Evolutionary conservation across 805 yeast genomes (phyloP).

Genomic region (Pichia insulana): DNA sequence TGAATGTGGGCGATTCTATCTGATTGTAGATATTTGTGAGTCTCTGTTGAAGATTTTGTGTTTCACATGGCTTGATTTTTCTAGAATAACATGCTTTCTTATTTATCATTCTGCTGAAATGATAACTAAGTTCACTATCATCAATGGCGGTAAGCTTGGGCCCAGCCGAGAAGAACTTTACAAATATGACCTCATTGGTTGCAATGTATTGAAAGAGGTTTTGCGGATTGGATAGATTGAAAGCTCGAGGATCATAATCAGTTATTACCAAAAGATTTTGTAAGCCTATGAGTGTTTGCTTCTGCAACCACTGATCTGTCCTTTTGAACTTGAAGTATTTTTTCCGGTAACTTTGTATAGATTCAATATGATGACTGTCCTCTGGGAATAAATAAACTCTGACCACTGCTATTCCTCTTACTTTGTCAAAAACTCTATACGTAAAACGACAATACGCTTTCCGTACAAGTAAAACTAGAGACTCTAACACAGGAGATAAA

Average conservation of each 20-base stretch:
- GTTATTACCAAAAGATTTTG: conserved; percentile 29
- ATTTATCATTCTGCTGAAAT: conserved; percentile 29
- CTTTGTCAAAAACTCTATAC: conserved; percentile 22
- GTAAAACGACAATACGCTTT: conserved; percentile 39
- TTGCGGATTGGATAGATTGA: conserved; percentile 24
- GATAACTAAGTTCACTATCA: conserved; percentile 19
- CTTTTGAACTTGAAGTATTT: conserved; percentile 27
- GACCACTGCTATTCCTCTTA: conserved; percentile 22
- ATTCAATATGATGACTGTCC: conserved; percentile 32
- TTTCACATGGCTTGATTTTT: neutral
- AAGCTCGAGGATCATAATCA: conserved; percentile 34
- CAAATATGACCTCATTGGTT: conserved; percentile 1
- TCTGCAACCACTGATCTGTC: conserved; percentile 27
- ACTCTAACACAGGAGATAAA: conserved; percentile 18
- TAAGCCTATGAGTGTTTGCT: conserved; percentile 27
- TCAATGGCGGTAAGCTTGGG: neutral
- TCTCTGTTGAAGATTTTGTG: too few species aligned
- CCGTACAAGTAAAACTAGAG: conserved; percentile 36
- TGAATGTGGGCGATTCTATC: conserved; percentile 24
- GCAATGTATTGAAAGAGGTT: conserved; percentile 7
- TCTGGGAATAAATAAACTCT: conserved; percentile 42
- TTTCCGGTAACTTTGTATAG: conserved; percentile 30
- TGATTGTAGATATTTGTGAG: neutral
- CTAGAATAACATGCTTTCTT: conserved; percentile 11
- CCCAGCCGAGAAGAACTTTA: conserved; percentile 1